phyloP scores from a whole-genome alignment of 1,284 basidiomycete species.

The Agroathelia rolfsii region DNA sequence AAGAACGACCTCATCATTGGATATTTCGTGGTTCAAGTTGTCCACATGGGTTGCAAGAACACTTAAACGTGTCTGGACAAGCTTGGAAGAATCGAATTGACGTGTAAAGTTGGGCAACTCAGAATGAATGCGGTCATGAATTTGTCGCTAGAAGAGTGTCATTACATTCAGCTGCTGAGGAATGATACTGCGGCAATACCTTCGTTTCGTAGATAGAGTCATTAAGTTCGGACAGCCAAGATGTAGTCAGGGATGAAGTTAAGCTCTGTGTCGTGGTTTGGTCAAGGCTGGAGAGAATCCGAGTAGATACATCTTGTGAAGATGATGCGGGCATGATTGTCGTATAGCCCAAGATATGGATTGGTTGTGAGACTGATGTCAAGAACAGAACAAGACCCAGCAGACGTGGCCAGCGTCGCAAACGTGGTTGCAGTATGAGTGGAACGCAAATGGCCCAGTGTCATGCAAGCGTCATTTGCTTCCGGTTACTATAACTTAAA shows the following conservation, averaged over 20 bases:
- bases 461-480: too few relatives aligned
- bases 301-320: constrained; percentile 54
- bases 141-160: constrained; percentile 34
- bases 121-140: constrained; percentile 58
- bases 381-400: constrained; percentile 2
- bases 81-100: constrained; percentile 51
- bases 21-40: constrained; percentile 36
- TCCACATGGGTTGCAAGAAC: constrained; percentile 45
- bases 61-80: constrained; percentile 49
- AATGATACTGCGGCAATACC: constrained; percentile 27
- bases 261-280: constrained; percentile 46
- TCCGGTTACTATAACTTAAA: too few relatives aligned
- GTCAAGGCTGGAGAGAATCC: constrained; percentile 59
- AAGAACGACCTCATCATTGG: constrained; percentile 43
- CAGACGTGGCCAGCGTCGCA: constrained; percentile 3
- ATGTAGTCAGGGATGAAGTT: constrained; percentile 45
- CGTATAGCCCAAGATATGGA: too few relatives aligned
- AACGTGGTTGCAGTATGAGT: too few relatives aligned
- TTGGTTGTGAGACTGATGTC: constrained; percentile 66
- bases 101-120: constrained; percentile 53
- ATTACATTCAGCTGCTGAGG: constrained; percentile 3
- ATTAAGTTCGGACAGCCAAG: constrained; percentile 65
- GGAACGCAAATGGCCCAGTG: too few relatives aligned
- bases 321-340: constrained; percentile 45
- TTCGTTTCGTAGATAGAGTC: constrained; percentile 57